Evolutionary conservation across 805 yeast species (phyloP).

Genomic region (Alloascoidea africana): DNA sequence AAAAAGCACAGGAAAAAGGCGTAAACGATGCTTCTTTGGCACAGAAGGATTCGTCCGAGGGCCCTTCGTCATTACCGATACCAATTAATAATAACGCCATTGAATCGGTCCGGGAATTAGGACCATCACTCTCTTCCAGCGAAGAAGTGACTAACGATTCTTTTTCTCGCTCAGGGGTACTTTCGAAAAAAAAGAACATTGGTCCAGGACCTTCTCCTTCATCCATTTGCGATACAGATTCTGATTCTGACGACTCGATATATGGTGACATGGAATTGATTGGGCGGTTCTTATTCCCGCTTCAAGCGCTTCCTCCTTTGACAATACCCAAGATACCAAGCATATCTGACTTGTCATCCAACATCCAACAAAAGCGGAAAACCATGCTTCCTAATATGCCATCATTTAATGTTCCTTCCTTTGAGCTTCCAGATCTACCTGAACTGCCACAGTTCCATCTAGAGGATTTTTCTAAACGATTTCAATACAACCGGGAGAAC

Average conservation of each 20-base stretch:
- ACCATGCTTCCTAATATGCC: too few species aligned
- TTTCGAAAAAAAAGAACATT: too few species aligned
- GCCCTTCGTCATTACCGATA: too few species aligned
- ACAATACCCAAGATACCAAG: neutral
- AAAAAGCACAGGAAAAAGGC: too few species aligned
- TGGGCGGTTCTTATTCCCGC: neutral
- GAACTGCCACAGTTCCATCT: neutral
- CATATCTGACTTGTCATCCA: neutral
- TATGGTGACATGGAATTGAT: neutral
- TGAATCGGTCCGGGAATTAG: too few species aligned
- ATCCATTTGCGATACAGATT: neutral
- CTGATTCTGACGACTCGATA: neutral
- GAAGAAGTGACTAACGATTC: too few species aligned
- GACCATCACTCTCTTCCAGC: too few species aligned
- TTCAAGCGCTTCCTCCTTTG: neutral
- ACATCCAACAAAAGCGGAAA: conserved; percentile 1
- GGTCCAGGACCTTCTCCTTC: too few species aligned
- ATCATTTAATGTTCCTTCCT: neutral
- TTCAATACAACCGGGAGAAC: neutral
- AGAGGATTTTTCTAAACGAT: neutral
- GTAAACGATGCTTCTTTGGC: too few species aligned
- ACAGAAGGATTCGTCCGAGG: too few species aligned
- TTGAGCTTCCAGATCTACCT: neutral
- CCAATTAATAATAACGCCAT: too few species aligned
- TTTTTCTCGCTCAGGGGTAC: too few species aligned